phyloP scores from a whole-genome alignment of 2,329 filamentous ascomycete species.

The Ophiocordyceps camponoti-leonardi region DNA sequence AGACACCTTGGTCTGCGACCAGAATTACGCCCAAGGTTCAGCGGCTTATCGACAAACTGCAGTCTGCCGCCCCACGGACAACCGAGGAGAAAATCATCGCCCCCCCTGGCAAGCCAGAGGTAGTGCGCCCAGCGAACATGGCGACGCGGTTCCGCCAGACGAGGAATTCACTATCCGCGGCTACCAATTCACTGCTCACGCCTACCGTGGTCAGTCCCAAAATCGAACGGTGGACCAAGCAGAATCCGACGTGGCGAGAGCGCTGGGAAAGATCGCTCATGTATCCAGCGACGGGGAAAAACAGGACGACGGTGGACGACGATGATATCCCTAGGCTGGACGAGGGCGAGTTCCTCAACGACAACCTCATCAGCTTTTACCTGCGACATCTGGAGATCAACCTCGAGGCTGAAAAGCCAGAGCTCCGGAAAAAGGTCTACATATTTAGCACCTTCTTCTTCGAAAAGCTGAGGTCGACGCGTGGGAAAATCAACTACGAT shows the following conservation, averaged over 20 bases:
- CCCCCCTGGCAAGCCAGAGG: background rate
- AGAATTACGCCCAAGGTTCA: background rate
- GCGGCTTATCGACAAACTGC: conserved; percentile 1
- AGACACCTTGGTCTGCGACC: background rate
- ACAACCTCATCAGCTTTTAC: conserved; percentile 83
- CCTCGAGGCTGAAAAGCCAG: conserved; percentile 34
- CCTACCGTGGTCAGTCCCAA: background rate
- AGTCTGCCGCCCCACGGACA: background rate
- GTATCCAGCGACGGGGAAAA: conserved; percentile 40
- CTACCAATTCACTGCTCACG: conserved; percentile 1
- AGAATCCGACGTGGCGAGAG: conserved; percentile 32
- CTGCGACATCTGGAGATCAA: conserved; percentile 53
- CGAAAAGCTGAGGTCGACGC: conserved; percentile 49
- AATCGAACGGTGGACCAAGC: conserved; percentile 28
- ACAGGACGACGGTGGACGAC: conserved; percentile 48
- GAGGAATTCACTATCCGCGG: conserved; percentile 5
- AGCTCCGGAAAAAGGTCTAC: conserved; percentile 50
- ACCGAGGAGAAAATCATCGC: background rate
- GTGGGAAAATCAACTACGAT: conserved; percentile 59
- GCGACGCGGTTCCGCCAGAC: conserved; percentile 9
- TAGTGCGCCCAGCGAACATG: background rate
- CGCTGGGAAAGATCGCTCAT: conserved; percentile 41
- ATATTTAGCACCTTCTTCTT: conserved; percentile 94
- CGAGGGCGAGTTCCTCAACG: conserved; percentile 76
- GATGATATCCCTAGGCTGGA: conserved; percentile 64